A percentile compares a stretch with the other conserved stretches of the same genome.
Conservation (phyloP, 495 filamentous ascomycete species). For the Aspergillus sclerotiicarbonarius region DNA sequence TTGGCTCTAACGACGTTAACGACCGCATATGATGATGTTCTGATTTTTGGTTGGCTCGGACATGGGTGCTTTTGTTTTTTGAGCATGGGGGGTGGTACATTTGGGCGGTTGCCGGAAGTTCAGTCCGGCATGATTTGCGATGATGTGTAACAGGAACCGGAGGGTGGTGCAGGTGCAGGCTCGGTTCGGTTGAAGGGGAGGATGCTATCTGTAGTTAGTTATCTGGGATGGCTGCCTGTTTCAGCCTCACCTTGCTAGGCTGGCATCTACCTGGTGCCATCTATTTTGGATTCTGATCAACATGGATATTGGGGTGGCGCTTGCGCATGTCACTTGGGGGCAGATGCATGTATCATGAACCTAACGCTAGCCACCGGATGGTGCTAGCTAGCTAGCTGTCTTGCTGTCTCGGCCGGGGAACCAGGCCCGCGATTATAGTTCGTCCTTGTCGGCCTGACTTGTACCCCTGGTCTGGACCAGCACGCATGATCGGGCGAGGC, state of each 20-base stretch:
- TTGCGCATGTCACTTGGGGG: slow-evolving; percentile 10
- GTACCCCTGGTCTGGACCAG: not conserved
- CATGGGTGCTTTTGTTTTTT: slow-evolving; percentile 4
- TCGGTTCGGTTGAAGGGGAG: not conserved
- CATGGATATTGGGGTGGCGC: slow-evolving; percentile 11
- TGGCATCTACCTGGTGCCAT: not conserved
- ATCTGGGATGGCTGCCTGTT: slow-evolving; percentile 12
- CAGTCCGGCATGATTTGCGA: slow-evolving; percentile 13
- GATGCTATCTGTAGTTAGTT: slow-evolving; percentile 1
- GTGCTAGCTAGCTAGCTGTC: slow-evolving; percentile 5
- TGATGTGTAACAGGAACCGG: slow-evolving; percentile 18
- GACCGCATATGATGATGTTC: not conserved
- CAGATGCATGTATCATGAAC: slow-evolving; percentile 18
- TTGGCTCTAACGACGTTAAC: not conserved
- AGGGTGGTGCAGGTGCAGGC: slow-evolving; percentile 17
- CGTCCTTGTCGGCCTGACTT: slow-evolving; percentile 3
- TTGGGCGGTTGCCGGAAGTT: not conserved
- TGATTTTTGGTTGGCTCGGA: not conserved
- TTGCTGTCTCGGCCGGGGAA: not conserved
- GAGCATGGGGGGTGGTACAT: not conserved
- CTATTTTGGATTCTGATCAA: slow-evolving; percentile 16
- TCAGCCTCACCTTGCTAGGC: slow-evolving; percentile 11
- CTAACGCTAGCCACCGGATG: slow-evolving; percentile 11
- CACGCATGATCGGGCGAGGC: not conserved
- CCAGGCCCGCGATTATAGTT: not conserved